phyloP scores from a whole-genome alignment of 495 filamentous ascomycete species.

The Tuber melanosporum region DNA sequence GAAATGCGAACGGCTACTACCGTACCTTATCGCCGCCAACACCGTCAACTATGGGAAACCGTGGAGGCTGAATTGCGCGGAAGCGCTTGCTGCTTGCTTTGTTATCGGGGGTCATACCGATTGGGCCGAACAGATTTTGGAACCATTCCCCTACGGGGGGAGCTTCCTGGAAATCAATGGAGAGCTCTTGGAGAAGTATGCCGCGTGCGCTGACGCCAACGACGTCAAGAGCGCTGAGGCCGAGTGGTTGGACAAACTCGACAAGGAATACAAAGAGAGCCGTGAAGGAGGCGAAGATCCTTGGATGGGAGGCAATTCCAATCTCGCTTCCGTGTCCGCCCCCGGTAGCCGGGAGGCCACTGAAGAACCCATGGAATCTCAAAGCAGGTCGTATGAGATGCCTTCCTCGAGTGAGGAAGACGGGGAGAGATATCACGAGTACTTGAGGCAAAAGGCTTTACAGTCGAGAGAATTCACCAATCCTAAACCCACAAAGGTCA shows the following conservation, averaged over 20 bases:
- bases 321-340: slow-evolving; percentile 48
- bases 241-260: slow-evolving; percentile 81
- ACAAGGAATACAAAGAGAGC: slow-evolving; percentile 78
- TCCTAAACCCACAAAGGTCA: slow-evolving; percentile 48
- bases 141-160: slow-evolving; percentile 78
- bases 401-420: slow-evolving; percentile 60
- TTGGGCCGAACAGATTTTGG: slow-evolving; percentile 77
- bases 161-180: slow-evolving; percentile 85
- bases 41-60: slow-evolving; percentile 95
- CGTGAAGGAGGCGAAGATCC: slow-evolving; percentile 57
- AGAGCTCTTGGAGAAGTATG: slow-evolving; percentile 74
- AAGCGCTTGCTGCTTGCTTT: slow-evolving; percentile 87
- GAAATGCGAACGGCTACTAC: slow-evolving; percentile 86
- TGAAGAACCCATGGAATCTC: slow-evolving; percentile 50
- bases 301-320: slow-evolving; percentile 74
- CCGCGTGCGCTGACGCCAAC: slow-evolving; percentile 71
- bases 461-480: slow-evolving; percentile 80
- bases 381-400: slow-evolving; percentile 47
- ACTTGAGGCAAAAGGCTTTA: slow-evolving; percentile 74
- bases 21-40: slow-evolving; percentile 94
- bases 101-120: slow-evolving; percentile 84
- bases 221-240: slow-evolving; percentile 81
- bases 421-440: slow-evolving; percentile 84
- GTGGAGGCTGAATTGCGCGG: slow-evolving; percentile 88
- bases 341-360: slow-evolving; percentile 44